A percentile compares a stretch with the other conserved stretches of the same genome.
Evolutionary conservation across 2,329 filamentous ascomycete genomes (phyloP).

Genomic region (Cryphonectria naterciae): DNA sequence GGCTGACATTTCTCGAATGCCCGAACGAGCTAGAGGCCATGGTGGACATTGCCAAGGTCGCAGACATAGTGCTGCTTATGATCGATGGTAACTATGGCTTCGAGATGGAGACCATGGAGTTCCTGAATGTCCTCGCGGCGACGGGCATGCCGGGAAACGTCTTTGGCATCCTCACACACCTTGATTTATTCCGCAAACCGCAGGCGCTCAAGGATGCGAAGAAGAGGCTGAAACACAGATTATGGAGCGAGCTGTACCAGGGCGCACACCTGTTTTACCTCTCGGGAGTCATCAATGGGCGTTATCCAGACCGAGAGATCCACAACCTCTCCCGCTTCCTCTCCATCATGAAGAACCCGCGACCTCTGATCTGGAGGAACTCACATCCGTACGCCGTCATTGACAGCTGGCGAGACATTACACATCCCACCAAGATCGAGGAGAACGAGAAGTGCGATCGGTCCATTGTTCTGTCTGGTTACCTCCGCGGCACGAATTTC

Average conservation of each 20-base stretch:
- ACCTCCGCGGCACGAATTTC: conserved; percentile 93
- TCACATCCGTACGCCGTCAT: conserved; percentile 92
- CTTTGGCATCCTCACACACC: conserved; percentile 93
- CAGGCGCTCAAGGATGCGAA: conserved; percentile 91
- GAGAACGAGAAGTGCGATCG: conserved; percentile 88
- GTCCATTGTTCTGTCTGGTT: conserved; percentile 88
- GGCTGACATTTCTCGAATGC: conserved; percentile 94
- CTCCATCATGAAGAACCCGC: conserved; percentile 98
- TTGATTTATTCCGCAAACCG: conserved; percentile 94
- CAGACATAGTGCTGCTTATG: conserved; percentile 95
- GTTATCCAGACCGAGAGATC: conserved; percentile 94
- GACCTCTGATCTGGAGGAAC: conserved; percentile 95
- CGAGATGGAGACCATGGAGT: conserved; percentile 99
- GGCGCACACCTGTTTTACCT: conserved; percentile 97
- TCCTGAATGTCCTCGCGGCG: conserved; percentile 88
- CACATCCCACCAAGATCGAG: conserved; percentile 89
- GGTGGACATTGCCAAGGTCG: conserved; percentile 96
- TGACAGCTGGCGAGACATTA: conserved; percentile 94
- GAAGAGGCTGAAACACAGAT: conserved; percentile 91
- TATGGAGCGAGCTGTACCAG: conserved; percentile 97
- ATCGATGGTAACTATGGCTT: conserved; percentile 99
- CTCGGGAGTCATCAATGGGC: conserved; percentile 92
- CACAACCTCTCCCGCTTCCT: conserved; percentile 95
- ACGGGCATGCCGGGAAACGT: conserved; percentile 99
- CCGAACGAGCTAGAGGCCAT: conserved; percentile 96